Conservation (phyloP, 108 stramenopile genomes). For the Nannochloropsis oceanica region DNA sequence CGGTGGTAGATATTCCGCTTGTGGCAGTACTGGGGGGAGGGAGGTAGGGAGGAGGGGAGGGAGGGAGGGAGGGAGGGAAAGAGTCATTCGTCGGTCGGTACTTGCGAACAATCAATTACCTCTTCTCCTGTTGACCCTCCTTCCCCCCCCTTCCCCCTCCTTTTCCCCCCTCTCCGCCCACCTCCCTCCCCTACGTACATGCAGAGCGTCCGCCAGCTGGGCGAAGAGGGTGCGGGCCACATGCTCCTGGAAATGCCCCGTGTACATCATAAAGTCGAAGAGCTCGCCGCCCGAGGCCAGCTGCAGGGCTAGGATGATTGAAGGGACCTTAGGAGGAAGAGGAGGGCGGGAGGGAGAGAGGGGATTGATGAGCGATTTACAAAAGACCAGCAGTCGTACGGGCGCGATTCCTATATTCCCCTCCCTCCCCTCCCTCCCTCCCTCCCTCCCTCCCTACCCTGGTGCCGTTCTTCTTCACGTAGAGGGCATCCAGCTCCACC, state of each 20-base stretch:
- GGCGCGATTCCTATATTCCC: background rate
- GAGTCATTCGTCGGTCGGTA: background rate
- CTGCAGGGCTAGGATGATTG: constrained; percentile 33
- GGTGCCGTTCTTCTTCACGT: constrained; percentile 27
- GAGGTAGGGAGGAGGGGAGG: background rate
- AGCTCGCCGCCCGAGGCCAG: constrained; percentile 37
- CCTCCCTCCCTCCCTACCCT: background rate
- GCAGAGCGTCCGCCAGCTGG: constrained; percentile 19
- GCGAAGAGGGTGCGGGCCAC: constrained; percentile 32
- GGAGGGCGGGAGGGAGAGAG: background rate
- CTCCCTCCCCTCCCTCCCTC: background rate
- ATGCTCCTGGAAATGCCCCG: constrained; percentile 27
- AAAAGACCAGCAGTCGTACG: background rate
- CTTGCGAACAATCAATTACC: too few species aligned
- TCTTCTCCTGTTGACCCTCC: background rate
- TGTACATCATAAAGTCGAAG: constrained; percentile 46
- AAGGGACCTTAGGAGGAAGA: background rate
- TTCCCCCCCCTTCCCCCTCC: background rate
- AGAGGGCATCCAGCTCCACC: constrained; percentile 4
- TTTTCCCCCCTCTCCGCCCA: background rate
- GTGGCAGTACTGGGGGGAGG: constrained; percentile 25
- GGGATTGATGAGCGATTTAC: background rate
- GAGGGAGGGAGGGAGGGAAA: background rate
- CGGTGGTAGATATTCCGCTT: constrained; percentile 30
- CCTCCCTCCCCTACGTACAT: background rate